phyloP scores from a whole-genome alignment of 129 eudicot species.

The Centaurea solstitialis region DNA sequence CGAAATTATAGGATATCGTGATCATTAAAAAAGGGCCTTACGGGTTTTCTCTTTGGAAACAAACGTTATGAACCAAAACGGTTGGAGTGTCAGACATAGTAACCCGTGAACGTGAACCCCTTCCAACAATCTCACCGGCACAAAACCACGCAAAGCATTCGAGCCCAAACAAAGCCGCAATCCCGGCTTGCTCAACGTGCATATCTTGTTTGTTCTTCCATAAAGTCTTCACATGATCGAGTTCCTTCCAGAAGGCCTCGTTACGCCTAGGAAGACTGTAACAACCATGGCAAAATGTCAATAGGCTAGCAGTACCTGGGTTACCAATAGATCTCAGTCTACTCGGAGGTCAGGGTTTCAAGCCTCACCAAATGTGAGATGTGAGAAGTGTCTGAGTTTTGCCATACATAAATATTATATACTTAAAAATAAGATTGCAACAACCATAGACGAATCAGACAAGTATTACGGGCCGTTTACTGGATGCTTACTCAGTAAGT shows the following conservation, averaged over 20 bases:
- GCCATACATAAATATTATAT: no score
- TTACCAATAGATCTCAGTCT: background rate
- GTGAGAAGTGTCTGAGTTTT: background rate
- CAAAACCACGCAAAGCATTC: conserved; percentile 88
- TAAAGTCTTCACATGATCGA: conserved; percentile 48
- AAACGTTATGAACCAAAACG: conserved; percentile 20
- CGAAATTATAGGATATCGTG: conserved; percentile 12
- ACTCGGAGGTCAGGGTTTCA: background rate
- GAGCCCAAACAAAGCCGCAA: conserved; percentile 67
- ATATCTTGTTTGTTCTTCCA: conserved; percentile 71
- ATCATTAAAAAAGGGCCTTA: conserved; percentile 4
- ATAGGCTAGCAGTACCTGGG: background rate
- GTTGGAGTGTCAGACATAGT: conserved; percentile 43
- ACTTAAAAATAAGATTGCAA: no score
- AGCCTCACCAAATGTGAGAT: background rate
- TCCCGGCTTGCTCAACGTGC: conserved; percentile 77
- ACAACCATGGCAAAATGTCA: background rate
- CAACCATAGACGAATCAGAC: no score
- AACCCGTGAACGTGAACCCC: conserved; percentile 79
- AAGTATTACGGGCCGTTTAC: no score
- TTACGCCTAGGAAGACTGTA: conserved; percentile 69
- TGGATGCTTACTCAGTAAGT: no score
- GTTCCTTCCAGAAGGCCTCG: conserved; percentile 76
- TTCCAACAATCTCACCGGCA: conserved; percentile 85
- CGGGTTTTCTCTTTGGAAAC: conserved; percentile 13